phyloP scores from a whole-genome alignment of 768 basidiomycete genomes.

The Pisolithus marmoratus region DNA sequence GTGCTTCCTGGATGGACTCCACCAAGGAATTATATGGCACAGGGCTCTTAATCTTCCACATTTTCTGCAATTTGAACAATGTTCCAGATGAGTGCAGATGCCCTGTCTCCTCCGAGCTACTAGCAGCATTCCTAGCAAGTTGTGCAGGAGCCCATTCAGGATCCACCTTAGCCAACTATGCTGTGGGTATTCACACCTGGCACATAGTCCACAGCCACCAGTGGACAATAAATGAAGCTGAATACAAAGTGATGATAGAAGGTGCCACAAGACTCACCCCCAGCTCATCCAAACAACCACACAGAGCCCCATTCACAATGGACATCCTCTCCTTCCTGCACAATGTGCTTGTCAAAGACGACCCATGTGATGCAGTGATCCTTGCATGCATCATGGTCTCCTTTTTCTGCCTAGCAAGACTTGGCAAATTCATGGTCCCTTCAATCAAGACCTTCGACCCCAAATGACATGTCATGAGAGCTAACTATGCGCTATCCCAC shows the following conservation, averaged over 20 bases:
- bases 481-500: background rate
- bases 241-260: background rate
- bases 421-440: conserved; percentile 22
- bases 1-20: conserved; percentile 20
- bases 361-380: conserved; percentile 31
- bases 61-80: conserved; percentile 31
- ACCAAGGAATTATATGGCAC: conserved; percentile 34
- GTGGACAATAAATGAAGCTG: background rate
- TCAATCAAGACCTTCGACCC: background rate
- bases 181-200: conserved; percentile 39
- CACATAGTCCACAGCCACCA: conserved; percentile 33
- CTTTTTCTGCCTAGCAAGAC: conserved; percentile 30
- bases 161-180: conserved; percentile 31
- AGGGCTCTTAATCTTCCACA: conserved; percentile 35
- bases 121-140: conserved; percentile 26
- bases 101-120: conserved; percentile 20
- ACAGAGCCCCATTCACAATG: conserved; percentile 27
- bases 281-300: conserved; percentile 19
- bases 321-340: background rate
- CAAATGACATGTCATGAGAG: background rate
- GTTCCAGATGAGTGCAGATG: conserved; percentile 29
- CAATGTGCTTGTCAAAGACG: conserved; percentile 16
- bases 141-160: conserved; percentile 30
- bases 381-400: conserved; percentile 31
- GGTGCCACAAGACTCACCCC: background rate